Evolutionary conservation across 177 flowering plant genomes (phyloP).

Genomic region (Telopea speciosissima): DNA sequence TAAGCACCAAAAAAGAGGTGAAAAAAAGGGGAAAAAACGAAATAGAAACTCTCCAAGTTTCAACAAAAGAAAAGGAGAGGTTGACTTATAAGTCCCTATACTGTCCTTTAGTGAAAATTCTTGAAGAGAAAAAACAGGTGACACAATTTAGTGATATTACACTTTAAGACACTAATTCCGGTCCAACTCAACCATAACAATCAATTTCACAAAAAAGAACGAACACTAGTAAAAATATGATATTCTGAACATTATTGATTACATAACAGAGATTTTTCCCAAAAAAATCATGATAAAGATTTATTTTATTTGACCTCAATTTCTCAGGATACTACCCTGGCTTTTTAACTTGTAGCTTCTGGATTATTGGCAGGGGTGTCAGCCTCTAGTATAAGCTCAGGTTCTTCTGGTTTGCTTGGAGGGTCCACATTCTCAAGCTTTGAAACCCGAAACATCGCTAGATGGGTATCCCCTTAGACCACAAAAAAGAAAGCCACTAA

Average conservation of each 20-base stretch:
- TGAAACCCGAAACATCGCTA: constrained; percentile 62
- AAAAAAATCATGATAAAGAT: neutral
- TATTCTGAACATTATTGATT: neutral
- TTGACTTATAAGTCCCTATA: neutral
- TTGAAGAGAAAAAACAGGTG: neutral
- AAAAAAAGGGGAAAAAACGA: too few relatives aligned
- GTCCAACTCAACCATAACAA: neutral
- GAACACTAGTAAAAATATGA: too few relatives aligned
- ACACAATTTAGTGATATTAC: neutral
- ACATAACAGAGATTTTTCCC: neutral
- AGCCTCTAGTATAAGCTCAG: constrained; percentile 13
- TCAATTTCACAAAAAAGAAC: neutral
- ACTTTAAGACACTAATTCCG: neutral
- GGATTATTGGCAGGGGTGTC: constrained; percentile 11
- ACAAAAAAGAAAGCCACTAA: constrained; percentile 2
- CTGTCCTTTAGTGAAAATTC: neutral
- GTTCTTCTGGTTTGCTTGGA: constrained; percentile 18
- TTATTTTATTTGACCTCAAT: neutral
- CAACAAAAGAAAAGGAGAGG: neutral
- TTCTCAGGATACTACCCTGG: constrained; percentile 5
- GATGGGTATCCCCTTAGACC: constrained; percentile 53
- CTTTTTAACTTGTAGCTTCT: constrained; percentile 14
- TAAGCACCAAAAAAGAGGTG: too few relatives aligned
- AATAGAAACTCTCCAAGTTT: too few relatives aligned
- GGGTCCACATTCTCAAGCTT: constrained; percentile 36